Base-by-base conservation (phyloP, 164 flowering plant species). In the Aristolochia fimbriata region DNA sequence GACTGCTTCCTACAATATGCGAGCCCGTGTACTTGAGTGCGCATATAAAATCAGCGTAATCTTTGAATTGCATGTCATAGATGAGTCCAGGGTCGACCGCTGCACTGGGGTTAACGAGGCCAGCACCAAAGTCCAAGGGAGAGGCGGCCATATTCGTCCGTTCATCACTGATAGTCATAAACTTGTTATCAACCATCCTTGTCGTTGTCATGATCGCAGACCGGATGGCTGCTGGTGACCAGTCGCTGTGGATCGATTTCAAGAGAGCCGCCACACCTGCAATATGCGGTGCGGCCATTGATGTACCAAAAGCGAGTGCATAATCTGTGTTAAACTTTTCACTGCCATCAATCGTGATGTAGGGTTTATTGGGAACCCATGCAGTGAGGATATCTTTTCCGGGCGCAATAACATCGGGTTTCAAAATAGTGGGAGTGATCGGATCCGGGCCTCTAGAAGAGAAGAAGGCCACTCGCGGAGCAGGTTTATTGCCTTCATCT, bases 391-490 rank as follows among this genome's bases (percentile, higher is more conserved):
- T 72, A 16, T 25, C n/a, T 1, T 73, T 43, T 12, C 91, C 59
- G 9, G 51, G 87, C 71, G 68, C 81, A 66, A 65, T 66, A 9
- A 63, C 31, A 45, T 69, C 68, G 0, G 65, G 72, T 63, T 69
- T 69, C 43, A 69, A 31, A 37, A 63, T 41, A 6, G 23, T 15
- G 14, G 68, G 65, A 20, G 33, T 27, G 43, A 6, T 50, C 3
- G 16, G 24, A n/a, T 43, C 30, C 15, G 66, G 66, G 22, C 67
- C 67, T 30, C 67, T 53, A 2, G 90, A 86, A 70, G 76, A 81
- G 73, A 73, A 87, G 47, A 51, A 48, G 2, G 91, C 66, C 57
- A 77, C 77, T 15, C n/a, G 58, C 1, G 89, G 95, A 11, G 87
- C 80, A 8, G 80, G 77, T 41, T 74, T 79, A 0, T 66, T 50